These are phyloP conservation scores for Aspergillus sojae DNA, from an alignment of 2,329 filamentous ascomycete genomes.

Conservation along the genomic window DNA sequence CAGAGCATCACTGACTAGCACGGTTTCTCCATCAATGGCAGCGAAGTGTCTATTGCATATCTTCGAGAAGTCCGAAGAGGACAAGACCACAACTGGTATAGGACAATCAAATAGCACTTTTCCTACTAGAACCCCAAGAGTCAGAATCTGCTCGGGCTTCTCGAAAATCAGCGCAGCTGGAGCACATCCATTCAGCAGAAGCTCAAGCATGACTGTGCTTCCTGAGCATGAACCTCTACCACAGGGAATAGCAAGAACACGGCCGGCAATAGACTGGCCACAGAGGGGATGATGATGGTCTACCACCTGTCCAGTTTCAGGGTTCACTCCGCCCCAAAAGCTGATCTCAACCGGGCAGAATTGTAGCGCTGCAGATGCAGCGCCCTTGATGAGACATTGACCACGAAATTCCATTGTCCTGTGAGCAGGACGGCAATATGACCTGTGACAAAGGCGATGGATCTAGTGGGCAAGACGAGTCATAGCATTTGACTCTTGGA, in stretches of 20 bases:
- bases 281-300: constrained; percentile 49
- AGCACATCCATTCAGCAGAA: constrained; percentile 43
- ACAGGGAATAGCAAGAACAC: constrained; percentile 48
- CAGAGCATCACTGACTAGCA: not conserved
- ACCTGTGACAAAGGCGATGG: too few species aligned
- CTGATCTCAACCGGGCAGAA: constrained; percentile 38
- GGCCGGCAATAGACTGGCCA: constrained; percentile 34
- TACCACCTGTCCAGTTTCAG: constrained; percentile 45
- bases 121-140: constrained; percentile 49
- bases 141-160: constrained; percentile 48
- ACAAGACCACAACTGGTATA: constrained; percentile 44
- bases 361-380: constrained; percentile 33
- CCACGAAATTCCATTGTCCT: constrained; percentile 4
- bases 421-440: not conserved
- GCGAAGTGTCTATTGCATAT: constrained; percentile 7
- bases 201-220: constrained; percentile 49
- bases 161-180: constrained; percentile 48
- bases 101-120: constrained; percentile 43
- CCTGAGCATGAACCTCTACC: constrained; percentile 53
- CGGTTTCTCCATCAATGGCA: constrained; percentile 5
- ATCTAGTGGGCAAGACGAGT: too few species aligned
- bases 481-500: not conserved
- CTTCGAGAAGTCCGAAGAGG: constrained; percentile 18
- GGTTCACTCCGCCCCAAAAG: constrained; percentile 52
- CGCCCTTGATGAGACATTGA: constrained; percentile 13